phyloP scores from a whole-genome alignment of 225 moss, liverwort and hornwort species.

The Physcomitrium patens region DNA sequence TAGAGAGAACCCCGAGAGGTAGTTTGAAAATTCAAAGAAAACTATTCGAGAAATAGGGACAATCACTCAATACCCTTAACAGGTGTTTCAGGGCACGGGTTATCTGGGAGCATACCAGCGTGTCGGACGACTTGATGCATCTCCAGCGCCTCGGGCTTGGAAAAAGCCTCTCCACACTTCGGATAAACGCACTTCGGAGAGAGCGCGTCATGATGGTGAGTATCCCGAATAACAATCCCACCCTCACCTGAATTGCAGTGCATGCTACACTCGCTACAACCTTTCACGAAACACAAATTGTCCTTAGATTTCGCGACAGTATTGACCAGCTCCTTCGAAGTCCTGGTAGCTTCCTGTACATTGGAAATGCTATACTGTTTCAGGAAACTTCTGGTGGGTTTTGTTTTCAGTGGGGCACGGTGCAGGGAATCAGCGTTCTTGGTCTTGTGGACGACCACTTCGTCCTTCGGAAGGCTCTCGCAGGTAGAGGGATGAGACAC shows the following conservation, averaged over 20 bases:
- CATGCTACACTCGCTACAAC: constrained; percentile 56
- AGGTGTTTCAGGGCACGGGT: neutral
- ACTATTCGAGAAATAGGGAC: too few relatives aligned
- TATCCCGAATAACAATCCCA: constrained; percentile 36
- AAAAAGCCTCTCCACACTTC: constrained; percentile 85
- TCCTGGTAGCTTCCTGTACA: constrained; percentile 15
- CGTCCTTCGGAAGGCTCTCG: constrained; percentile 38
- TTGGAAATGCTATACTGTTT: constrained; percentile 46
- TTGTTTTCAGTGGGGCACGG: constrained; percentile 35
- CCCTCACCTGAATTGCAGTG: constrained; percentile 28
- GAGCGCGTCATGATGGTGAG: constrained; percentile 58
- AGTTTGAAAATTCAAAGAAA: too few relatives aligned
- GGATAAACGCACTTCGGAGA: constrained; percentile 73
- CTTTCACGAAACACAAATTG: constrained; percentile 47
- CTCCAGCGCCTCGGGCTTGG: constrained; percentile 81
- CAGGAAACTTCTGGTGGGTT: constrained; percentile 38
- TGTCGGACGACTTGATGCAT: constrained; percentile 82
- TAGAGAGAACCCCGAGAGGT: too few relatives aligned
- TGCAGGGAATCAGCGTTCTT: constrained; percentile 37
- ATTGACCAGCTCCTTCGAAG: constrained; percentile 6
- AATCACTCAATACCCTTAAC: too few relatives aligned
- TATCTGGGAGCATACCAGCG: constrained; percentile 53
- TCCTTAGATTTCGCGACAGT: constrained; percentile 23
- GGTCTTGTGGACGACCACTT: constrained; percentile 34
- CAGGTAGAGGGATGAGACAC: constrained; percentile 36